phyloP scores from a whole-genome alignment of 768 basidiomycete genomes.

The Cystofilobasidium capitatum region DNA sequence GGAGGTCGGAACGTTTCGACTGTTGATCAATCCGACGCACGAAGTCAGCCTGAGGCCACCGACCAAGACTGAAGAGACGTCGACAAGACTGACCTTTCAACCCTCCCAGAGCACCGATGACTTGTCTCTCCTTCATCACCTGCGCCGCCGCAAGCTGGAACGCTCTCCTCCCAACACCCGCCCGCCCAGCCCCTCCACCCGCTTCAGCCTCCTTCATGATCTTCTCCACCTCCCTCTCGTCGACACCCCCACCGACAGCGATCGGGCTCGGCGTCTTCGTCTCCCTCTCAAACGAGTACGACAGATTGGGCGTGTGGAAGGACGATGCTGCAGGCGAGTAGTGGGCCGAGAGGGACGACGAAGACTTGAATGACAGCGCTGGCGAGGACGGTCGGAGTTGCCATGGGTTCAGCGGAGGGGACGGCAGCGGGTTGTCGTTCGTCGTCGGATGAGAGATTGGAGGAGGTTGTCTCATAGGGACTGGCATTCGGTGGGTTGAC shows the following conservation, averaged over 20 bases:
- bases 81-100: background rate
- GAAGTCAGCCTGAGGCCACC: background rate
- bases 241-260: background rate
- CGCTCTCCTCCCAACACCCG: slow-evolving; percentile 20
- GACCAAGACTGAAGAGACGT: background rate
- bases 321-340: background rate
- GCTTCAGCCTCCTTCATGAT: slow-evolving; percentile 9
- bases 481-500: background rate
- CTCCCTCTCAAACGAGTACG: background rate
- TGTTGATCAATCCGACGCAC: background rate
- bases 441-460: background rate
- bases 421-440: background rate
- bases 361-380: background rate
- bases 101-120: background rate
- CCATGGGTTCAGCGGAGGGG: slow-evolving; percentile 14
- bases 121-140: slow-evolving; percentile 1
- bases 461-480: background rate
- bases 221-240: background rate
- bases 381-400: slow-evolving; percentile 12
- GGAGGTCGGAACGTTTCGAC: slow-evolving; percentile 5
- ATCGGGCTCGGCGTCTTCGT: slow-evolving; percentile 4
- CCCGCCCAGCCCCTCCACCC: slow-evolving; percentile 11
- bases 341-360: background rate
- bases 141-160: slow-evolving; percentile 14
- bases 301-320: slow-evolving; percentile 7